Percentiles rank a stretch among this genome's conserved stretches.
phyloP scores from a whole-genome alignment of 441 rosid genomes.

The Viola pubescens region DNA sequence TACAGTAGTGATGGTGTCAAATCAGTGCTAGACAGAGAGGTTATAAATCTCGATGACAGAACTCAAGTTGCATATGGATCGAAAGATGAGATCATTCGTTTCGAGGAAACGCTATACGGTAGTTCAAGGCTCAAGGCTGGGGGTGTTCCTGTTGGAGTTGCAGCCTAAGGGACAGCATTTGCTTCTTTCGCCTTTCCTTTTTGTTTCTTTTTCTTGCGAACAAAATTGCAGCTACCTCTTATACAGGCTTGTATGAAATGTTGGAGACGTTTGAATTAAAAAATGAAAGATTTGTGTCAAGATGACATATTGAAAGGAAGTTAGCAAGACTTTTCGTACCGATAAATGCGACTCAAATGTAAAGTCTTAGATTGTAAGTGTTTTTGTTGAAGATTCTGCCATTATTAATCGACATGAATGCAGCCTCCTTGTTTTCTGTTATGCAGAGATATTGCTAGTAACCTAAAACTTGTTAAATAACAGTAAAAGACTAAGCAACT shows the following conservation, averaged over 20 bases:
- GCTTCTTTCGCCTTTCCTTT: conserved; percentile 6
- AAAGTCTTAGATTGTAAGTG: neutral
- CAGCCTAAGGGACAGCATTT: conserved; percentile 36
- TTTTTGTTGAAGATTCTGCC: conserved; percentile 3
- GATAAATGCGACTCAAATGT: neutral
- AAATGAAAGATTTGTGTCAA: conserved; percentile 2
- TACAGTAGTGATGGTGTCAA: conserved; percentile 80
- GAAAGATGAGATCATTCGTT: conserved; percentile 80
- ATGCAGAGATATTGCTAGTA: no score
- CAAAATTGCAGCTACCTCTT: conserved; percentile 12
- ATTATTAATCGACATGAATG: neutral
- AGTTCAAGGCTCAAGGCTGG: conserved; percentile 71
- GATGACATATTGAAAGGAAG: conserved; percentile 4
- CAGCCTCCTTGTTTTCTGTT: no score
- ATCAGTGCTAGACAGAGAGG: conserved; percentile 77
- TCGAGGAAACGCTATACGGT: conserved; percentile 79
- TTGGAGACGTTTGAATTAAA: conserved; percentile 2
- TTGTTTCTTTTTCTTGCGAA: neutral
- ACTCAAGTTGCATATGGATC: conserved; percentile 98
- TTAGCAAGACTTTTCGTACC: no score
- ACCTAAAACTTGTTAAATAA: no score
- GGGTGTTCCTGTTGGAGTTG: conserved; percentile 71
- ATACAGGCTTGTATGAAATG: conserved; percentile 16
- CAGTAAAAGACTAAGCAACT: no score
- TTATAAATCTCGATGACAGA: conserved; percentile 68